These are phyloP conservation scores for Exidia glandulosa DNA, from an alignment of 768 basidiomycete species.

Conservation along the genomic window DNA sequence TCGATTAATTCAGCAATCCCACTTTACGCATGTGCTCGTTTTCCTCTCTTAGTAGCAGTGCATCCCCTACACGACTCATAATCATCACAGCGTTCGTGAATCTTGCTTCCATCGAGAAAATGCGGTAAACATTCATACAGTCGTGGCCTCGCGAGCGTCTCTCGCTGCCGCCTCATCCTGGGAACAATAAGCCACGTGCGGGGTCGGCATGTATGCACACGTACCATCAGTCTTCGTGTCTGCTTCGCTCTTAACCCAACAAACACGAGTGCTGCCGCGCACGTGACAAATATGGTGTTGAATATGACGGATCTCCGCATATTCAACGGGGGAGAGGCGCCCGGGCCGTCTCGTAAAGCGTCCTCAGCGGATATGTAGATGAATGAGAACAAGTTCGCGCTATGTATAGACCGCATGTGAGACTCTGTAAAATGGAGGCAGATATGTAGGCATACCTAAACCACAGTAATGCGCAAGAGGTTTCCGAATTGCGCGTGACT, in stretches of 20 bases:
- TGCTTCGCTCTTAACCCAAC: conserved; percentile 12
- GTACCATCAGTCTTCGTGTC: not conserved
- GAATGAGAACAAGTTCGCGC: conserved; percentile 43
- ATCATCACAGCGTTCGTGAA: too few species aligned
- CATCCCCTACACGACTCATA: too few species aligned
- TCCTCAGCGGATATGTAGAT: conserved; percentile 31
- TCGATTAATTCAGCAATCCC: too few species aligned
- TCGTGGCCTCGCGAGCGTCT: too few species aligned
- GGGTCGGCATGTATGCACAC: not conserved
- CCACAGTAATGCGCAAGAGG: conserved; percentile 69
- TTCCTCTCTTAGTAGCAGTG: too few species aligned
- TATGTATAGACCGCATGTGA: conserved; percentile 14
- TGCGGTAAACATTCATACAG: too few species aligned
- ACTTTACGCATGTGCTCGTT: too few species aligned
- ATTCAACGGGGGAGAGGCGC: conserved; percentile 59
- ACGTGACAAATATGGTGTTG: conserved; percentile 41
- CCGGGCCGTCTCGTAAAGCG: conserved; percentile 51
- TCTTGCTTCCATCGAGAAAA: too few species aligned
- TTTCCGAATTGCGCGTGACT: conserved; percentile 68
- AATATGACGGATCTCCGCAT: conserved; percentile 63
- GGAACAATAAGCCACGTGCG: too few species aligned
- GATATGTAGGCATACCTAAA: conserved; percentile 42
- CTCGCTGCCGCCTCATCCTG: too few species aligned
- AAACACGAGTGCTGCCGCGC: conserved; percentile 31
- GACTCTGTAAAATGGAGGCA: not conserved